Conservation (phyloP, 192 early-diverging fungal genomes). For the Haplosporangium gracile region DNA sequence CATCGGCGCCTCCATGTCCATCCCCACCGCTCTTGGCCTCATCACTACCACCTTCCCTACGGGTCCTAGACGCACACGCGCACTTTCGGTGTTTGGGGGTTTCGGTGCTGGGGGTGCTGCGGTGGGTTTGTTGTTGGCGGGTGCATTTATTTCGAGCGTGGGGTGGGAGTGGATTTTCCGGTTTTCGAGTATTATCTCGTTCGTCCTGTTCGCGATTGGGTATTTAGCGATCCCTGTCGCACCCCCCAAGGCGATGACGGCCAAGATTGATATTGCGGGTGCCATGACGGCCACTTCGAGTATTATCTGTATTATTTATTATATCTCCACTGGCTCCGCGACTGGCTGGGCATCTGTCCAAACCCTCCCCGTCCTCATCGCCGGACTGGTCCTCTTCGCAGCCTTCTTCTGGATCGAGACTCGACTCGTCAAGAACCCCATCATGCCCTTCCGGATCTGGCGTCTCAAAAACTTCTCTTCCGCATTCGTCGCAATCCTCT, state of each 20-base stretch:
- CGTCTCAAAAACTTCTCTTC: conserved; percentile 60
- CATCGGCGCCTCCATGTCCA: conserved; percentile 50
- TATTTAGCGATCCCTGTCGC: conserved; percentile 25
- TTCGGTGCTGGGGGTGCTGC: conserved; percentile 50
- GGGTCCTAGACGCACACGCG: conserved; percentile 43
- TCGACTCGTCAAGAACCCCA: conserved; percentile 37
- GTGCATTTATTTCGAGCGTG: conserved; percentile 36
- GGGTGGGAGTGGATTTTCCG: conserved; percentile 58
- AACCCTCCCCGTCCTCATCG: conserved; percentile 41
- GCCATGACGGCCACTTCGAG: conserved; percentile 42
- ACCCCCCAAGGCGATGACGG: background rate
- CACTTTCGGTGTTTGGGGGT: conserved; percentile 50
- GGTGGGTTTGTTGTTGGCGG: conserved; percentile 51
- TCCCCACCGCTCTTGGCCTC: conserved; percentile 50
- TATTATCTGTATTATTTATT: conserved; percentile 56
- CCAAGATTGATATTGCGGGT: conserved; percentile 44
- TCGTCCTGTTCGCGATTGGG: conserved; percentile 38
- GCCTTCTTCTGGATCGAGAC: conserved; percentile 55
- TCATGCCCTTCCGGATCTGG: conserved; percentile 63
- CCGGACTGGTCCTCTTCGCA: conserved; percentile 52
- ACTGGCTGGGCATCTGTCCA: conserved; percentile 49
- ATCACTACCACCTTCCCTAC: conserved; percentile 46
- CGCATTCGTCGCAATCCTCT: conserved; percentile 58
- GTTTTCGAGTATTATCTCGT: conserved; percentile 54
- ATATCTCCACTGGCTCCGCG: conserved; percentile 41